Percentiles rank a stretch among this genome's conserved stretches.
Evolutionary conservation across 2,329 filamentous ascomycete genomes (phyloP).

Genomic region (Pseudogymnoascus sp.): DNA sequence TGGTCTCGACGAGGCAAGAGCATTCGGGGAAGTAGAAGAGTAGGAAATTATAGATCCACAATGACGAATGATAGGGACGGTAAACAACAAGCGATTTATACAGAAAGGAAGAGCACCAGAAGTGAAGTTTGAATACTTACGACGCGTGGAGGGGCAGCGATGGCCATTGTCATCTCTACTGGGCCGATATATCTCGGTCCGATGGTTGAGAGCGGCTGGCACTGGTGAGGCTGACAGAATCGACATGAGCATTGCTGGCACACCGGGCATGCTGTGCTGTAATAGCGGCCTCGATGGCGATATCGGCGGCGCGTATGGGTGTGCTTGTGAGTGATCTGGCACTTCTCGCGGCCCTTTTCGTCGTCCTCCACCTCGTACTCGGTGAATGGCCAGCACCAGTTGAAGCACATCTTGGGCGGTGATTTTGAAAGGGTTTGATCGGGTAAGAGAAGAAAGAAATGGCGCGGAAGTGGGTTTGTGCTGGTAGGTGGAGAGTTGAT

Average conservation of each 20-base stretch:
- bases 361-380: conserved; percentile 5
- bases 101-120: background rate
- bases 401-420: background rate
- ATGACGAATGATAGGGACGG: background rate
- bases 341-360: background rate
- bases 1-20: background rate
- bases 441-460: background rate
- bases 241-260: background rate
- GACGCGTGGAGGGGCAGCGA: background rate
- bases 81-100: background rate
- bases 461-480: background rate
- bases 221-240: background rate
- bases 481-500: background rate
- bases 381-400: conserved; percentile 2
- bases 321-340: conserved; percentile 4
- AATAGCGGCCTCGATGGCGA: background rate
- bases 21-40: background rate
- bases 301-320: background rate
- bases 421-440: background rate
- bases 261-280: background rate
- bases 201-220: background rate
- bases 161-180: conserved; percentile 1
- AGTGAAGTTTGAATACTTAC: background rate
- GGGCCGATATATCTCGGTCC: conserved; percentile 3
- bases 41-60: background rate